Evolutionary conservation across 208 protist species (phyloP).

Genomic region (Acanthamoeba healyi): DNA sequence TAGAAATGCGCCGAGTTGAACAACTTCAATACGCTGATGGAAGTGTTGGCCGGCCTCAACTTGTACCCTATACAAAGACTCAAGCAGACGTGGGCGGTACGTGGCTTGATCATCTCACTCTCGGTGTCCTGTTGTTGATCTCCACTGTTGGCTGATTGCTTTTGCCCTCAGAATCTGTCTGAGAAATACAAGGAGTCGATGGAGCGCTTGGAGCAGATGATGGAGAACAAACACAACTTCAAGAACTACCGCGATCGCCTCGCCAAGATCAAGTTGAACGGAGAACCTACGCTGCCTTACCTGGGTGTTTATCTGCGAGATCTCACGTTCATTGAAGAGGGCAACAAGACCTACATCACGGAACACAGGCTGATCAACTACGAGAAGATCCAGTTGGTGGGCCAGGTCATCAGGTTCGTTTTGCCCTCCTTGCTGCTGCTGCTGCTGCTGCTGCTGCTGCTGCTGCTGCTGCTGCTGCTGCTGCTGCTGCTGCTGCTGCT

Average conservation of each 20-base stretch:
- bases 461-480: too few species aligned
- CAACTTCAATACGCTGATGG: conserved; percentile 73
- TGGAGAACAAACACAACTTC: conserved; percentile 74
- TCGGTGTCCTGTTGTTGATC: not conserved
- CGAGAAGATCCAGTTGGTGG: conserved; percentile 67
- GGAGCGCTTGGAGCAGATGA: conserved; percentile 63
- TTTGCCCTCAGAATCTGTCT: conserved; percentile 37
- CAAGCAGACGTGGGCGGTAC: conserved; percentile 68
- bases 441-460: too few species aligned
- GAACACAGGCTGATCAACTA: conserved; percentile 62
- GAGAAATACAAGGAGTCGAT: conserved; percentile 68
- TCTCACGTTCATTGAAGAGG: conserved; percentile 68
- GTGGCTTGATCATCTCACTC: not conserved
- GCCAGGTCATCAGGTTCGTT: conserved; percentile 48
- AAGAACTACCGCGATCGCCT: conserved; percentile 67
- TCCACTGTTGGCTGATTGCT: not conserved
- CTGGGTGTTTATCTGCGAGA: conserved; percentile 73
- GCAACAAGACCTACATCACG: conserved; percentile 44
- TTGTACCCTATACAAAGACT: conserved; percentile 69
- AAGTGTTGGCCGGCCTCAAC: conserved; percentile 73
- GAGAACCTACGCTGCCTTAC: conserved; percentile 55
- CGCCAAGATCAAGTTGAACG: conserved; percentile 49
- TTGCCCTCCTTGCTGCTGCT: too few species aligned
- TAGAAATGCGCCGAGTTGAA: conserved; percentile 72
- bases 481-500: too few species aligned